Conservation (phyloP, 345 rosid species). For the Geranium brycei region DNA sequence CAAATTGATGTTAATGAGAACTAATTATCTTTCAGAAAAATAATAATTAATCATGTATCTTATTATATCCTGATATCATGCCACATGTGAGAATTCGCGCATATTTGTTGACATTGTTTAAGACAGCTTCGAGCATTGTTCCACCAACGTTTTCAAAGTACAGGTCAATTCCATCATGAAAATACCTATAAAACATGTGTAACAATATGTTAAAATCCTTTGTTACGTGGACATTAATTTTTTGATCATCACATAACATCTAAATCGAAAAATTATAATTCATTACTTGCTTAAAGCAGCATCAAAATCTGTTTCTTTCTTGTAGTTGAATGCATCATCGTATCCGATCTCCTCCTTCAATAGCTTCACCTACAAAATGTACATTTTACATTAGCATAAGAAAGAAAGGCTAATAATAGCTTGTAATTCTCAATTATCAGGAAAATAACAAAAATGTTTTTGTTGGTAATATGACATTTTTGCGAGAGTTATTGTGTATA, state of each 20-base stretch:
- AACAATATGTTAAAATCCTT: not conserved
- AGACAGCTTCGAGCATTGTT: conserved; percentile 41
- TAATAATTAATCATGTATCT: conserved; percentile 12
- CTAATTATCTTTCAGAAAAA: not conserved
- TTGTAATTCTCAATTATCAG: too few relatives aligned
- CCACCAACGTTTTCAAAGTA: conserved; percentile 46
- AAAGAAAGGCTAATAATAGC: too few relatives aligned
- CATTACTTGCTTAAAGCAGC: conserved; percentile 33
- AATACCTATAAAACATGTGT: conserved; percentile 16
- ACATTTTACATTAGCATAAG: too few relatives aligned
- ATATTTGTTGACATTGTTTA: conserved; percentile 27
- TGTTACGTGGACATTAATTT: not conserved
- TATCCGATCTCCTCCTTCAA: conserved; percentile 37
- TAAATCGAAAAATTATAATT: not conserved
- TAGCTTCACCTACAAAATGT: conserved; percentile 19
- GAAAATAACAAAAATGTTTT: too few relatives aligned
- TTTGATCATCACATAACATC: too few relatives aligned
- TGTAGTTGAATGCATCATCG: conserved; percentile 43
- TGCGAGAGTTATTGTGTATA: too few relatives aligned
- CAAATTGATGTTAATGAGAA: too few relatives aligned
- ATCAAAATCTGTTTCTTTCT: conserved; percentile 28
- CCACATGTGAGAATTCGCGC: conserved; percentile 30
- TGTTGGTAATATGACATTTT: too few relatives aligned
- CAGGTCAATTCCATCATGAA: conserved; percentile 33
- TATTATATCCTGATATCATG: conserved; percentile 42